Percentiles rank a stretch among this genome's conserved stretches.
Conservation (phyloP, 805 yeast species). For the Cyberlindnera suaveolens region DNA sequence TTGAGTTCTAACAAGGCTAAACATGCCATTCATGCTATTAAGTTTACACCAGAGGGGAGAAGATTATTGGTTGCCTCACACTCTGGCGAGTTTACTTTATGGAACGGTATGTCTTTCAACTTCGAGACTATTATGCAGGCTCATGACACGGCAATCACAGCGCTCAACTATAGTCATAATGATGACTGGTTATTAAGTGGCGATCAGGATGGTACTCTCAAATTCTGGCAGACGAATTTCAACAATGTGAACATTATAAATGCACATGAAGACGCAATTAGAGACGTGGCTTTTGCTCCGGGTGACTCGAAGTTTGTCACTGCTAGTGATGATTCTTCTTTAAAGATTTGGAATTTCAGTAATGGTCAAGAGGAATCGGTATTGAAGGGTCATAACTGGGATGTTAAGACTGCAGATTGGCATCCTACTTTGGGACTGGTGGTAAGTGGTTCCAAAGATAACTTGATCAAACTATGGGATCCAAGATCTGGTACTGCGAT, state of each 20-base stretch:
- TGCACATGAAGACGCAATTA: slow-evolving; percentile 75
- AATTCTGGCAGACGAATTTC: slow-evolving; percentile 97
- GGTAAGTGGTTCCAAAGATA: slow-evolving; percentile 93
- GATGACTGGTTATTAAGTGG: slow-evolving; percentile 95
- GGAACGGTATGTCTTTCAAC: slow-evolving; percentile 94
- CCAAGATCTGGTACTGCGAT: slow-evolving; percentile 76
- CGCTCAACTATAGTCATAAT: slow-evolving; percentile 75
- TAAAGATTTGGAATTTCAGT: slow-evolving; percentile 93
- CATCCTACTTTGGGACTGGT: slow-evolving; percentile 82
- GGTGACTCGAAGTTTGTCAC: slow-evolving; percentile 89
- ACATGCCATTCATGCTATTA: slow-evolving; percentile 84
- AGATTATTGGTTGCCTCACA: slow-evolving; percentile 84
- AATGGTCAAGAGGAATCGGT: slow-evolving; percentile 77
- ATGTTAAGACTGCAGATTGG: slow-evolving; percentile 96
- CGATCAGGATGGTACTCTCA: slow-evolving; percentile 85
- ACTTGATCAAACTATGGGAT: slow-evolving; percentile 91
- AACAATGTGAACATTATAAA: slow-evolving; percentile 83
- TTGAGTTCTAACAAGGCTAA: slow-evolving; percentile 85
- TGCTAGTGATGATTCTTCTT: slow-evolving; percentile 84
- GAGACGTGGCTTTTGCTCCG: slow-evolving; percentile 87
- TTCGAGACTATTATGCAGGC: slow-evolving; percentile 99
- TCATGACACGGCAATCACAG: slow-evolving; percentile 83
- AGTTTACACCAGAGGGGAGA: slow-evolving; percentile 96
- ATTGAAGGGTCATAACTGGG: slow-evolving; percentile 96
- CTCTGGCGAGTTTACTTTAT: slow-evolving; percentile 91